Base-by-base conservation (phyloP, 2,329 filamentous ascomycete species). In the Ceratocystis destructans region DNA sequence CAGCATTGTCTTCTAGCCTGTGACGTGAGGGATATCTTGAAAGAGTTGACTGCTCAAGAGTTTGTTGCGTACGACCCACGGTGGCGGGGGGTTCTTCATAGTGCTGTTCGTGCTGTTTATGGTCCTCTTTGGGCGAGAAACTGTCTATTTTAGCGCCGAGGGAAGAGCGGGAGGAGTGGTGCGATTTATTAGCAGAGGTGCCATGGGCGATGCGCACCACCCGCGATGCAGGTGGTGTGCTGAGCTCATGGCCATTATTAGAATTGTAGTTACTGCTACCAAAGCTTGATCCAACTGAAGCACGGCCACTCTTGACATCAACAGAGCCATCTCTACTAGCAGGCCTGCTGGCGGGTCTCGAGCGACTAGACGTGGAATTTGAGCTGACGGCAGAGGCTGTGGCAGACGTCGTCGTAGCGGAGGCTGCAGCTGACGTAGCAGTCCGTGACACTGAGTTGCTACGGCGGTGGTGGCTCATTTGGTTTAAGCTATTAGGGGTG, bases 1-100 rank as follows among this genome's bases (percentile, higher is more conserved):
- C 86, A 44, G 77, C 76, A 44, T 88, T 85, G 28, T 91, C 87
- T 2, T 84, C 84, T 62, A 80, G 79, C 45, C 80, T 78, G 17
- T 75, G 78, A 62, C 79, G 78, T 45, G 78, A 77, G 55, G 78
- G 76, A 1, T 81, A 78, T 71, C 81, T 78, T 62, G 81, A 81
- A 65, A 80, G 78, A 70, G 64, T 64, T 2, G 67, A 41, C 10
- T 61, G 64, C 17, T 68, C 67, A 5, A 37, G 3, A 5, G 61
- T 22, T 31, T 66, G 50, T 22, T 68, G 61, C 2, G 67, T 28
- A 15, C 64, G 64, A 5, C 41, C 64, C 2, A 61, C 22, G 10
- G 67, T 66, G 20, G 64, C 55, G 20, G 61, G 64, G 6, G 61
- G 48, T n/a, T 68, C 67, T 17, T 68, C 64, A 17, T 48, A 8